Percentiles rank a stretch among this genome's conserved stretches.
Conservation (phyloP, 2,329 filamentous ascomycete species). For the Teratosphaeriaceae sp. region DNA sequence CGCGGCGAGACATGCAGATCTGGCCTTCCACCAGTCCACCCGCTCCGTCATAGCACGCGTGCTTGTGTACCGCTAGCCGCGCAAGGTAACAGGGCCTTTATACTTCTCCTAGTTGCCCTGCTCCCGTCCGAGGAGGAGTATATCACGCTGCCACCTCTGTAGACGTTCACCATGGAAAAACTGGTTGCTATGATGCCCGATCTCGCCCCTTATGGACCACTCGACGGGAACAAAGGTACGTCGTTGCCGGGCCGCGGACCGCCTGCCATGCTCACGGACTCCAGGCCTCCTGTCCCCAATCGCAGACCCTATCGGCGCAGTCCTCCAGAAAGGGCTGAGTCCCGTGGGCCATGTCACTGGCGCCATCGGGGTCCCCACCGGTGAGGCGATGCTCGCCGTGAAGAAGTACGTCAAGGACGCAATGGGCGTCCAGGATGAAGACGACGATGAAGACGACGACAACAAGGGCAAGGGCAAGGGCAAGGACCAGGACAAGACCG, state of each 20-base stretch:
- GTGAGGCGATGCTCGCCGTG: conserved; percentile 22
- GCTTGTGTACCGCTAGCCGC: conserved; percentile 1
- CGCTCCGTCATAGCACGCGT: conserved; percentile 1
- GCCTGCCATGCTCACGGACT: not conserved
- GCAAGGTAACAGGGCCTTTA: not conserved
- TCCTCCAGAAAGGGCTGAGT: conserved; percentile 24
- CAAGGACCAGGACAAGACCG: conserved; percentile 17
- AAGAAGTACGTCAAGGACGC: conserved; percentile 20
- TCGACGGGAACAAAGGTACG: conserved; percentile 16
- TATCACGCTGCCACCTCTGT: not conserved
- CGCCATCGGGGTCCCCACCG: conserved; percentile 22
- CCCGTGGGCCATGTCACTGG: conserved; percentile 26
- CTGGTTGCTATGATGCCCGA: too few relatives aligned
- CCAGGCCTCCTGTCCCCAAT: conserved; percentile 25
- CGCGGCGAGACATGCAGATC: conserved; percentile 2
- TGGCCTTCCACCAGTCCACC: not conserved
- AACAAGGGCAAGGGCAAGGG: conserved; percentile 11
- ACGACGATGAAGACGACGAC: conserved; percentile 14
- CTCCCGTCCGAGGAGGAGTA: not conserved
- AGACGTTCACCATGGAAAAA: conserved; percentile 2
- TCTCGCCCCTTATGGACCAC: conserved; percentile 19
- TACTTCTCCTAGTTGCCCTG: not conserved
- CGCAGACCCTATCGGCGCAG: conserved; percentile 29
- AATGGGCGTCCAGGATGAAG: conserved; percentile 15
- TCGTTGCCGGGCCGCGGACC: conserved; percentile 9